Percentiles rank a stretch among this genome's conserved stretches.
phyloP scores from a whole-genome alignment of 306 rosid species.

The Neltuma alba region DNA sequence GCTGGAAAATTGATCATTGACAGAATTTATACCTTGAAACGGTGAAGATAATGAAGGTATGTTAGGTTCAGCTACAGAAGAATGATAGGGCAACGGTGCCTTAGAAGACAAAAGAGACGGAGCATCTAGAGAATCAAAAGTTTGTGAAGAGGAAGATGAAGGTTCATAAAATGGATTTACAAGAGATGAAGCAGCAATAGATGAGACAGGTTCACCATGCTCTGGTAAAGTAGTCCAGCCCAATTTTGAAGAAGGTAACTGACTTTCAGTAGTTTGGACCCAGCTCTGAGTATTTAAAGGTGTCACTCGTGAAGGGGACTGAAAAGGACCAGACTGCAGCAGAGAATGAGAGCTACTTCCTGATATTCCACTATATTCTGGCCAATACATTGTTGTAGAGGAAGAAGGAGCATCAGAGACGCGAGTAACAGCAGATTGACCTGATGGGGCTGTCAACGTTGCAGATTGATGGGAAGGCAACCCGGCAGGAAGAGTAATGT shows the following conservation, averaged over 20 bases:
- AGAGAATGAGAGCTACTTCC: conserved; percentile 40
- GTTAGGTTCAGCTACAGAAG: conserved; percentile 35
- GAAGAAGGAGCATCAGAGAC: conserved; percentile 43
- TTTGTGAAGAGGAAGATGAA: conserved; percentile 38
- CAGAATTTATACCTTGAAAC: conserved; percentile 41
- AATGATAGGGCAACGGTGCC: conserved; percentile 43
- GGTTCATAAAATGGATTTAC: conserved; percentile 45
- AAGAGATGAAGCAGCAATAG: conserved; percentile 37
- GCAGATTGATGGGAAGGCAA: conserved; percentile 51
- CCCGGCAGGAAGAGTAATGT: conserved; percentile 43
- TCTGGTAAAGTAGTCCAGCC: conserved; percentile 44
- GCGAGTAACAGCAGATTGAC: conserved; percentile 41
- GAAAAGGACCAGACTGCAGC: conserved; percentile 41
- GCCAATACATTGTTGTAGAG: conserved; percentile 46
- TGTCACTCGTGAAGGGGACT: conserved; percentile 35
- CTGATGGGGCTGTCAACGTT: conserved; percentile 34
- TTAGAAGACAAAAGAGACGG: conserved; percentile 45
- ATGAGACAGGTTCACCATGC: conserved; percentile 43
- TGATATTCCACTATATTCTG: conserved; percentile 42
- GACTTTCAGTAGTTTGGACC: conserved; percentile 48
- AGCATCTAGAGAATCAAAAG: conserved; percentile 46
- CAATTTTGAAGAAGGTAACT: conserved; percentile 37
- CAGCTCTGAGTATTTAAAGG: conserved; percentile 40
- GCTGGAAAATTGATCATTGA: conserved; percentile 39
- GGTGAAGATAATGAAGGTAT: conserved; percentile 40